These are phyloP conservation scores for Cercospora sp. DNA, from an alignment of 2,329 filamentous ascomycete species.

Conservation along the genomic window DNA sequence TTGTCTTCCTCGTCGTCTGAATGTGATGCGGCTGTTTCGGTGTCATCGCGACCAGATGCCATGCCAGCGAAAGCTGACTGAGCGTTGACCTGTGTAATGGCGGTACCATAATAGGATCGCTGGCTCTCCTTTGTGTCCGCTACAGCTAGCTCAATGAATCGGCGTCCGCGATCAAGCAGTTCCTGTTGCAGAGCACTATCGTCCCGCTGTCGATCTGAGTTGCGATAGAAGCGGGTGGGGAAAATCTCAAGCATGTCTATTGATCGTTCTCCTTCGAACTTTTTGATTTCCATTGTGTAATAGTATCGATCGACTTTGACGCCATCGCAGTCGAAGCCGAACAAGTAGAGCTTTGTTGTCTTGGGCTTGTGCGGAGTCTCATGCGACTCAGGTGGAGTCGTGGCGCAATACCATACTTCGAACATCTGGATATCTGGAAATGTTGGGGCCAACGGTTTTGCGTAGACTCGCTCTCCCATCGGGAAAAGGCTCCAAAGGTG, in stretches of 20 bases:
- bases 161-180: background rate
- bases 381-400: background rate
- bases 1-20: conserved; percentile 3
- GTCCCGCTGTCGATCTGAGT: background rate
- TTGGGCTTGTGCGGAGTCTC: background rate
- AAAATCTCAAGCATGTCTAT: background rate
- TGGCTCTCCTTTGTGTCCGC: background rate
- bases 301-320: background rate
- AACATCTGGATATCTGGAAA: background rate
- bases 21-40: background rate
- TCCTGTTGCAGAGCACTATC: background rate
- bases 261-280: background rate
- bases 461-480: background rate
- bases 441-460: background rate
- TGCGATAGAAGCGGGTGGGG: background rate
- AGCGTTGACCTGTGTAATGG: background rate
- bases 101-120: conserved; percentile 7
- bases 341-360: background rate
- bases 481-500: background rate
- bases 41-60: background rate
- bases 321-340: background rate
- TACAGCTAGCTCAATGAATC: background rate
- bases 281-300: background rate
- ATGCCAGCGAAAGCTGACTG: background rate
- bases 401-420: background rate